These are phyloP conservation scores for Saccharum spontaneum DNA, from an alignment of 176 grass and related monocot species.

Conservation along the genomic window DNA sequence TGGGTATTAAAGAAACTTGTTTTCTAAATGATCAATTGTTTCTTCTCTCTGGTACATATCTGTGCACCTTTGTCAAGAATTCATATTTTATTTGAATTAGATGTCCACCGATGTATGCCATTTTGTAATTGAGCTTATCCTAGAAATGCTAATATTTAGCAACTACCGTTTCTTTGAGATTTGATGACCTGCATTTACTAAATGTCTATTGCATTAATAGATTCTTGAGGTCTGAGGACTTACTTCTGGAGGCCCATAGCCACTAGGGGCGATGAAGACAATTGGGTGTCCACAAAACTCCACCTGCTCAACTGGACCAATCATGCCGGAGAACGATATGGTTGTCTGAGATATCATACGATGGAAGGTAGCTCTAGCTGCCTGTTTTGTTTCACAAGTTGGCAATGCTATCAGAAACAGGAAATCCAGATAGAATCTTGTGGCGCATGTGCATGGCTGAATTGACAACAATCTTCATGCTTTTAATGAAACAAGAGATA, in stretches of 20 bases:
- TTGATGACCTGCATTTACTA: not conserved
- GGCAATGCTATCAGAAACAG: conserved; percentile 21
- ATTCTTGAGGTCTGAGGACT: conserved; percentile 31
- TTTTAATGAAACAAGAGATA: conserved; percentile 14
- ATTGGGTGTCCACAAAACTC: conserved; percentile 73
- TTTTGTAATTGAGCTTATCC: not conserved
- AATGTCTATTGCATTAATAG: not conserved
- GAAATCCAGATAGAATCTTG: not conserved
- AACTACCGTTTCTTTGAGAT: not conserved
- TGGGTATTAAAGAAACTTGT: not conserved
- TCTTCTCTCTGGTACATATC: not conserved
- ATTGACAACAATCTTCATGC: not conserved
- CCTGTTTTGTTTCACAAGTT: conserved; percentile 46
- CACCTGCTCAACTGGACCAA: conserved; percentile 69
- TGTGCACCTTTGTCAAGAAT: not conserved
- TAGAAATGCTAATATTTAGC: not conserved
- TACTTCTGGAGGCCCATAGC: conserved; percentile 78
- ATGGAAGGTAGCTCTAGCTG: conserved; percentile 43
- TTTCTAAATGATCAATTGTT: conserved; percentile 19
- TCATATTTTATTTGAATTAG: not conserved
- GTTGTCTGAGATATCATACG: conserved; percentile 72
- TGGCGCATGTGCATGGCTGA: not conserved
- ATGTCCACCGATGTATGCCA: not conserved
- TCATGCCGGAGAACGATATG: conserved; percentile 81
- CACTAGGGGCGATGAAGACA: conserved; percentile 82